These are phyloP conservation scores for Cladophialophora bantiana DNA, from an alignment of 2,329 filamentous ascomycete genomes.

Conservation along the genomic window DNA sequence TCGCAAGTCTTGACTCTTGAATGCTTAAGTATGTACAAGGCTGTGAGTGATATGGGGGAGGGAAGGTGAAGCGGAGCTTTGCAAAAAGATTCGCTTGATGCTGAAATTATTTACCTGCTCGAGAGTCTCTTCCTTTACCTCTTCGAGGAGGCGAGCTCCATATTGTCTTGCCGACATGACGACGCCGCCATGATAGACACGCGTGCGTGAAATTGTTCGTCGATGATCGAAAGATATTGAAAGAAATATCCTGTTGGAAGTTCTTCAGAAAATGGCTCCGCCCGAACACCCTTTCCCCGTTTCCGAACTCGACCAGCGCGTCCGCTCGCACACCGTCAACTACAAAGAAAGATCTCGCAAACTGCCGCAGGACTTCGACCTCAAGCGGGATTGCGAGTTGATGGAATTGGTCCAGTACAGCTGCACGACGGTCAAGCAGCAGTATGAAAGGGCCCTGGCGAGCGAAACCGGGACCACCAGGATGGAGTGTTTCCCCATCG, in stretches of 20 bases:
- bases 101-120: slow-evolving; percentile 54
- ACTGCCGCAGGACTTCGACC: slow-evolving; percentile 54
- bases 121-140: slow-evolving; percentile 58
- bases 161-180: slow-evolving; percentile 36
- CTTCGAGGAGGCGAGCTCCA: slow-evolving; percentile 57
- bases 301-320: slow-evolving; percentile 57
- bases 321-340: slow-evolving; percentile 57
- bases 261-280: slow-evolving; percentile 59
- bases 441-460: slow-evolving; percentile 27
- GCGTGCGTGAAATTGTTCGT: background rate
- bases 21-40: slow-evolving; percentile 1
- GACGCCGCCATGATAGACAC: slow-evolving; percentile 29
- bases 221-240: background rate
- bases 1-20: background rate
- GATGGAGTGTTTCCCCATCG: slow-evolving; percentile 48
- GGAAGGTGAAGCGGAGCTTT: slow-evolving; percentile 13
- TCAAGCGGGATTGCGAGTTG: slow-evolving; percentile 61
- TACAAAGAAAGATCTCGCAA: slow-evolving; percentile 61
- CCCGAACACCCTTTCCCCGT: slow-evolving; percentile 61
- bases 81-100: background rate
- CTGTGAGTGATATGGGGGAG: background rate
- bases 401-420: slow-evolving; percentile 69
- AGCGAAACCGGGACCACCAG: slow-evolving; percentile 46
- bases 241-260: slow-evolving; percentile 5
- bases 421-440: slow-evolving; percentile 60